Evolutionary conservation across 169 alveolate genomes (phyloP).

Genomic region (Plasmodium yoelii): DNA sequence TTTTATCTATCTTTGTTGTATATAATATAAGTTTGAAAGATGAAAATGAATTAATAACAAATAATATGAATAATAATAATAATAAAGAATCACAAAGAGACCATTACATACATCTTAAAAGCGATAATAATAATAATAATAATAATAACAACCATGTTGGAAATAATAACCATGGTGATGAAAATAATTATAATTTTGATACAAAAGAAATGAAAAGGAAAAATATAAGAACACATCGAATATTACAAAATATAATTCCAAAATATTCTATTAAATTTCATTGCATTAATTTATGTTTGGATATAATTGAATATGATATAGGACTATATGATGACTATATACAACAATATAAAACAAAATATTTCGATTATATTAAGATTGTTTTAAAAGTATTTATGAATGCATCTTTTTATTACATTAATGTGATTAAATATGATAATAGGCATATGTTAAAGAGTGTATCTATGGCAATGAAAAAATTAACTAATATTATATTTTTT

Average conservation of each 20-base stretch:
- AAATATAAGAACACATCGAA: constrained; percentile 55
- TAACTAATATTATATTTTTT: constrained; percentile 47
- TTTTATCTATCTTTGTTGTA: constrained; percentile 55
- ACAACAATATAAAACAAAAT: constrained; percentile 61
- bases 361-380: constrained; percentile 56
- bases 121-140: constrained; percentile 53
- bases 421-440: constrained; percentile 52
- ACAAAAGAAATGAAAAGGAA: constrained; percentile 24
- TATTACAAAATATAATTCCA: constrained; percentile 60
- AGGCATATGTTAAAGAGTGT: constrained; percentile 55
- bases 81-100: background rate
- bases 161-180: too few species aligned
- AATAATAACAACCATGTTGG: too few species aligned
- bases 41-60: constrained; percentile 48
- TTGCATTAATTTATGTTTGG: constrained; percentile 63
- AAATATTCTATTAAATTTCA: constrained; percentile 65
- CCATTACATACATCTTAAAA: constrained; percentile 18
- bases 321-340: constrained; percentile 66
- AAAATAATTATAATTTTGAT: constrained; percentile 7
- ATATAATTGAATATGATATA: constrained; percentile 68
- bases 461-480: constrained; percentile 58
- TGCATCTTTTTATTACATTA: constrained; percentile 55
- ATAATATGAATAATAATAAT: background rate
- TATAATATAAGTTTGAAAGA: constrained; percentile 55
- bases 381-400: constrained; percentile 59